Percentiles rank a stretch among this genome's conserved stretches.
Evolutionary conservation across 2,329 filamentous ascomycete genomes (phyloP).

Genomic region (Colletotrichum euphorbiae): DNA sequence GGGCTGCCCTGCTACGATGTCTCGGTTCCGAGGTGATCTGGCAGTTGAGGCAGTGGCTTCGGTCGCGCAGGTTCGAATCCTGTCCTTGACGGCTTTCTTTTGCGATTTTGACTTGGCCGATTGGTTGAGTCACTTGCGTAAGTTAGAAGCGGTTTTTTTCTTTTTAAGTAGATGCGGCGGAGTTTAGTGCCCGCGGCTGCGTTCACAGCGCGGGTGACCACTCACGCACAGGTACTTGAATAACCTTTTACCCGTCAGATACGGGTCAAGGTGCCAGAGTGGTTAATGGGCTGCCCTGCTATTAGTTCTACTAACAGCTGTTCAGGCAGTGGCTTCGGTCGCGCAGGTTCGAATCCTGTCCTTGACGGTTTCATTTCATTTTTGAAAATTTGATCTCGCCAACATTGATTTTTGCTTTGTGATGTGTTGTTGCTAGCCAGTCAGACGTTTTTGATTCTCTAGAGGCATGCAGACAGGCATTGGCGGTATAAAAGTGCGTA

Average conservation of each 20-base stretch:
- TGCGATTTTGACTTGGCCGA: not conserved
- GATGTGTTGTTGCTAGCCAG: too few relatives aligned
- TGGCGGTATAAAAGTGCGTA: too few relatives aligned
- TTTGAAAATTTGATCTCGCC: not conserved
- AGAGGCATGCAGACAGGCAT: too few relatives aligned
- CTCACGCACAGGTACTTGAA: not conserved
- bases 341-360: conserved; percentile 30
- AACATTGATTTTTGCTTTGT: not conserved
- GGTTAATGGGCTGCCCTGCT: conserved; percentile 33
- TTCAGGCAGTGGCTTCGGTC: conserved; percentile 31
- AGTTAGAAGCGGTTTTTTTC: not conserved
- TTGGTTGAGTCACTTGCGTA: not conserved
- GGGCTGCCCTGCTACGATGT: conserved; percentile 37
- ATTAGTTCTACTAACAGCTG: not conserved
- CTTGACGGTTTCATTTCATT: not conserved
- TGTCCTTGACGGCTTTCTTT: conserved; percentile 32
- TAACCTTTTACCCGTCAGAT: not conserved
- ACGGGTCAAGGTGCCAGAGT: conserved; percentile 34
- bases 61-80: conserved; percentile 40
- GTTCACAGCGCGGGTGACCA: not conserved
- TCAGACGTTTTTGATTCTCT: not conserved
- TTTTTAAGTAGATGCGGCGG: too few relatives aligned
- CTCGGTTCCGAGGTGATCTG: not conserved
- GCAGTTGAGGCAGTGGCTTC: conserved; percentile 38
- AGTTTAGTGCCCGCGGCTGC: not conserved